Conservation (phyloP, 306 rosid genomes). For the Rosa chinensis region DNA sequence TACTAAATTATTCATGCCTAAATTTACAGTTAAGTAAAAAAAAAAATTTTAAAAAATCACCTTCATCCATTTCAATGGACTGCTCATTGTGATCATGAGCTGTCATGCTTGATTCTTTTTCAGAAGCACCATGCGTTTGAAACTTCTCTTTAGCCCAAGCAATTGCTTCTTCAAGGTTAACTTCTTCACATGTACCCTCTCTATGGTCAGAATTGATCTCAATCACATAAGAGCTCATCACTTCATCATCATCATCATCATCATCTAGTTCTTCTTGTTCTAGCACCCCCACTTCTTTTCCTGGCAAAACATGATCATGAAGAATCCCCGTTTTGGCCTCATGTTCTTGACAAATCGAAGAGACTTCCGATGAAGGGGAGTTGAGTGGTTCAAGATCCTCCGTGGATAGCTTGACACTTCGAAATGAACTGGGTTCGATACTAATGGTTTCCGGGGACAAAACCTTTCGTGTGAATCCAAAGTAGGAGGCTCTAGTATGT, state of each 20-base stretch:
- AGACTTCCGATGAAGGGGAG: constrained; percentile 68
- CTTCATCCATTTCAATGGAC: constrained; percentile 51
- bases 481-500: constrained; percentile 41
- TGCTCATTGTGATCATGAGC: constrained; percentile 37
- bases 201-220: constrained; percentile 58
- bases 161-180: constrained; percentile 79
- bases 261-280: constrained; percentile 17
- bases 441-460: constrained; percentile 74
- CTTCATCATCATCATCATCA: constrained; percentile 31
- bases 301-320: constrained; percentile 34
- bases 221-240: constrained; percentile 87
- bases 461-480: constrained; percentile 55
- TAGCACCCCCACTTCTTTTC: constrained; percentile 29
- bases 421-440: constrained; percentile 56
- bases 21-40: background rate
- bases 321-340: constrained; percentile 47
- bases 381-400: constrained; percentile 61
- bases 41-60: constrained; percentile 4
- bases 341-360: constrained; percentile 62
- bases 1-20: background rate
- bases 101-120: constrained; percentile 52
- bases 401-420: constrained; percentile 44
- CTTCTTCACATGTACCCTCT: constrained; percentile 61
- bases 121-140: constrained; percentile 45
- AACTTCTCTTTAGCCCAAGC: constrained; percentile 95